Conservation (phyloP, 306 rosid genomes). For the Vicia villosa region DNA sequence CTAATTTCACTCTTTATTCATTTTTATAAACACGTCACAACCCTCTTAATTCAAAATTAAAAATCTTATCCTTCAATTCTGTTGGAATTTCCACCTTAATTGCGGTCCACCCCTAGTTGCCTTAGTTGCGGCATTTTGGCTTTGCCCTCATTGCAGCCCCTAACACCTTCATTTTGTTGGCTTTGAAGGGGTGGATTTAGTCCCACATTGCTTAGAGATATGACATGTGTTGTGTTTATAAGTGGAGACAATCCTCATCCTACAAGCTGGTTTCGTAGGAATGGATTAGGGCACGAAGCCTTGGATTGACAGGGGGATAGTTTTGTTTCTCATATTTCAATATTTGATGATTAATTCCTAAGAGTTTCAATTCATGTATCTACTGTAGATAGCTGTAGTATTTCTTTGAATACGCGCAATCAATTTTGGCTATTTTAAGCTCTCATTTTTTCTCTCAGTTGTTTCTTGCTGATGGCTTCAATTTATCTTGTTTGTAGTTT, state of each 20-base stretch:
- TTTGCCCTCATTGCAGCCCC: too few species aligned
- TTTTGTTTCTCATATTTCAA: slow-evolving; percentile 10
- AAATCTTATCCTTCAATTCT: too few species aligned
- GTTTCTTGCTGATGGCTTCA: slow-evolving; percentile 36
- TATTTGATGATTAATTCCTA: slow-evolving; percentile 20
- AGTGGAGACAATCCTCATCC: too few species aligned
- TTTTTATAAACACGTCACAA: not conserved
- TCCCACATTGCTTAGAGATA: too few species aligned
- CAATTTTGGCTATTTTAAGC: slow-evolving; percentile 7
- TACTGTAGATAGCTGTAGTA: slow-evolving; percentile 1
- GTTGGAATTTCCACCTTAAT: too few species aligned
- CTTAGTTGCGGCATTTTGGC: too few species aligned
- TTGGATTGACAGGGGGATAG: not conserved
- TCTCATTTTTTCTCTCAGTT: slow-evolving; percentile 19
- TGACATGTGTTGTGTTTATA: too few species aligned
- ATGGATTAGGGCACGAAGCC: too few species aligned
- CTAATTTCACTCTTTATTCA: not conserved
- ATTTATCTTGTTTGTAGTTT: slow-evolving; percentile 69
- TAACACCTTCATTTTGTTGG: too few species aligned
- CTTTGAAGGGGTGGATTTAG: too few species aligned
- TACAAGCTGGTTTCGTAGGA: too few species aligned
- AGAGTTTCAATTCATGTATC: slow-evolving; percentile 24
- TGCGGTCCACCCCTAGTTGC: too few species aligned
- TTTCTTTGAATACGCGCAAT: slow-evolving; percentile 4
- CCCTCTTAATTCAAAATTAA: not conserved